Conservation (phyloP, 176 grass and related monocot species). For the Eleusine coracana region DNA sequence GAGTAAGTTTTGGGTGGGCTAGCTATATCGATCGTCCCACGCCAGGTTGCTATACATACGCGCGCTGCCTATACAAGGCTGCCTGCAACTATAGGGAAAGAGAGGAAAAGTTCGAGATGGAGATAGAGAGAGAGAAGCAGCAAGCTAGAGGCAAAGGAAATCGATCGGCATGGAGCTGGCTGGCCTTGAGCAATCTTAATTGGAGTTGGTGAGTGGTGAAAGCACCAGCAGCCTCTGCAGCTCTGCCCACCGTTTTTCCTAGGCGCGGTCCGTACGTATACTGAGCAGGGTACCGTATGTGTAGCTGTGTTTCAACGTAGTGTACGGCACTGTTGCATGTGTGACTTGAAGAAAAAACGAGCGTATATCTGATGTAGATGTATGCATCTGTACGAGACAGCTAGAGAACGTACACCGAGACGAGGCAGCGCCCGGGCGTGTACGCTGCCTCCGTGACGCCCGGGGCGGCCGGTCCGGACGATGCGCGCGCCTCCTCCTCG, state of each 20-base stretch:
- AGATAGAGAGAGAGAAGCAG: background rate
- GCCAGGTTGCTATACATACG: background rate
- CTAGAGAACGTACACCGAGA: background rate
- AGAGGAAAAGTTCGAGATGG: background rate
- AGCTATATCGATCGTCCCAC: constrained; percentile 15
- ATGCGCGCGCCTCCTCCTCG: background rate
- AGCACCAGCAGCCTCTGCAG: constrained; percentile 28
- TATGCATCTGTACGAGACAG: background rate
- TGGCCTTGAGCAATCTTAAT: constrained; percentile 46
- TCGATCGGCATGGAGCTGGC: background rate
- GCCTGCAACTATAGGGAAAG: background rate
- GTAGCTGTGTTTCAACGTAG: constrained; percentile 22
- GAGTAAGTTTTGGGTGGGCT: constrained; percentile 30
- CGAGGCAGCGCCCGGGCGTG: background rate
- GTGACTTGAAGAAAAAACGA: constrained; percentile 43
- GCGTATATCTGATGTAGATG: constrained; percentile 6
- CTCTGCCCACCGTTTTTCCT: constrained; percentile 40
- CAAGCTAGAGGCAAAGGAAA: background rate
- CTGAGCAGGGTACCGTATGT: background rate
- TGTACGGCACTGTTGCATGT: constrained; percentile 53
- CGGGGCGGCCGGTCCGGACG: background rate
- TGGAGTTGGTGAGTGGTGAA: constrained; percentile 62
- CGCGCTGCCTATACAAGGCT: background rate
- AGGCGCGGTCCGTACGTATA: constrained; percentile 25
- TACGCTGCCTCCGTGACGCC: constrained; percentile 3